Evolutionary conservation across 805 yeast genomes (phyloP), one percentile per base, ranked within the genome.

Genomic region (Metschnikowia picachoensis): DNA sequence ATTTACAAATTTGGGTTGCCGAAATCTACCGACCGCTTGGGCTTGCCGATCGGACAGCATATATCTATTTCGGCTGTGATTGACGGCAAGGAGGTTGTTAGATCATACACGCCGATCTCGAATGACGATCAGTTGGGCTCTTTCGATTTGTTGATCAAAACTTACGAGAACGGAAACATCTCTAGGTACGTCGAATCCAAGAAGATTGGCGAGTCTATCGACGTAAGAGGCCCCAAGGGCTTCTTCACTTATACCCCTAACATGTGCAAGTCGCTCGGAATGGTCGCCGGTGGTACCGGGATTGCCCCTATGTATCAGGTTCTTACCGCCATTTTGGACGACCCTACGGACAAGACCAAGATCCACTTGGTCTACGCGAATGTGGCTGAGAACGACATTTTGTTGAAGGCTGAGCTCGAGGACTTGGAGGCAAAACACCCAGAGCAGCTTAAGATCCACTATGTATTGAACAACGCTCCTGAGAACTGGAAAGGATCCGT

Each of bases 231-330:
- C 28, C 98, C 98, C 58, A 87, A 87, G 69, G 97, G 98, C 8
- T 80, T 80, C 60, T 89, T 87, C 74, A 77, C 82, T 51, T 91
- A 91, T 70, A 73, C 80, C 43, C 89, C 95, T 56, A 87, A 87
- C 68, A 82, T 85, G 82, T 82, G 79, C 47, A 71, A 76, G 48
- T 76, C 78, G 49, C 75, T 91, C 49, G 89, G 85, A 44, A 91
- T 91, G 97, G 82, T 92, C 55, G 95, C 96, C 35, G 97, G 97
- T 56, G 98, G 97, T 60, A 88, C 97, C 33, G 97, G 97, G 65
- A 85, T 90, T 60, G 85, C 97, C 8, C 97, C 97, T 64, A 90
- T 90, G 97, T 88, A 82, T 68, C 97, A 90, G 73, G 83, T 90
- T 56, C 81, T 91, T 56, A 85, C 87, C 57, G 87, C 95, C 12